Conservation (phyloP, 164 flowering plant genomes). For the Vitis cinerea region DNA sequence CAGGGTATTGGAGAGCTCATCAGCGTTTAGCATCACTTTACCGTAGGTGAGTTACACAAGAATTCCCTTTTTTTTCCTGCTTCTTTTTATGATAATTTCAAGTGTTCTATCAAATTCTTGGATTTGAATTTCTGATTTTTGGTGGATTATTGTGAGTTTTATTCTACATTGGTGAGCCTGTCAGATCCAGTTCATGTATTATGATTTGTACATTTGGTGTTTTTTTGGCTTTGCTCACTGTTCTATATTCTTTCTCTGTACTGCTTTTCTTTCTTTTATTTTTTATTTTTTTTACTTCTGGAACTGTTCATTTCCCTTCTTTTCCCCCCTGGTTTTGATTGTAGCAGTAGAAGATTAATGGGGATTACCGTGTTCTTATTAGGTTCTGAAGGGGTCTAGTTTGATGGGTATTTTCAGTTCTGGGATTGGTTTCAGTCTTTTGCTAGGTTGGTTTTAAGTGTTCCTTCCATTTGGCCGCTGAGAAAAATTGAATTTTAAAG, state of each 20-base stretch:
- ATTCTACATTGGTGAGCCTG: background rate
- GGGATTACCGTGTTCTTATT: too few relatives aligned
- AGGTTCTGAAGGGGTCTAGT: background rate
- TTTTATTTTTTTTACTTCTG: too few relatives aligned
- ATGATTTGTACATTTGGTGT: background rate
- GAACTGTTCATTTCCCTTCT: too few relatives aligned
- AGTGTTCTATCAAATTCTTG: background rate
- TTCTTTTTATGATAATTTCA: too few relatives aligned
- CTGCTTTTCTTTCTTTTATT: too few relatives aligned
- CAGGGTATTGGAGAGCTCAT: constrained; percentile 34
- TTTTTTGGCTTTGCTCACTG: background rate
- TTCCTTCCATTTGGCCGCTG: too few relatives aligned
- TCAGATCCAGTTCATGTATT: background rate
- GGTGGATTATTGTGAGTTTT: background rate
- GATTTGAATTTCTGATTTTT: background rate
- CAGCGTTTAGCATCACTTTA: constrained; percentile 37
- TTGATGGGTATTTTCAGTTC: background rate
- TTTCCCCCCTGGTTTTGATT: too few relatives aligned
- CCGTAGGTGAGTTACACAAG: constrained; percentile 23
- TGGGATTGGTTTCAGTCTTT: background rate
- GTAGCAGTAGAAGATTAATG: too few relatives aligned
- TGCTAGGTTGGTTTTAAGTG: too few relatives aligned
- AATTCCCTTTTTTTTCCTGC: too few relatives aligned
- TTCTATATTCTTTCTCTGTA: background rate
- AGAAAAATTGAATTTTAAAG: too few relatives aligned